These are phyloP conservation scores for Leccinum solheimii DNA, from an alignment of 1,284 basidiomycete genomes.

Conservation along the genomic window DNA sequence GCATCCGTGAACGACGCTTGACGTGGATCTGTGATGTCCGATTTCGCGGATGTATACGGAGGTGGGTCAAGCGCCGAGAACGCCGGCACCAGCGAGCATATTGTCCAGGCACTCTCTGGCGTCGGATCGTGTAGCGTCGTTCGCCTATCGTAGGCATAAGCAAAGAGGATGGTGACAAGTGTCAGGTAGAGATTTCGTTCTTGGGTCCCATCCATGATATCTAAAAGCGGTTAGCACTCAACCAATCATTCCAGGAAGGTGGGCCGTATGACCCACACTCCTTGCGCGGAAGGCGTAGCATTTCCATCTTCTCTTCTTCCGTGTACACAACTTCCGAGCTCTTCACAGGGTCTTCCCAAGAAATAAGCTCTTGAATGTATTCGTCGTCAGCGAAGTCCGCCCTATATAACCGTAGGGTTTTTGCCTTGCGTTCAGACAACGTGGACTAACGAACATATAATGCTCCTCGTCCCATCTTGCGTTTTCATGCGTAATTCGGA, in stretches of 20 bases:
- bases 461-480: conserved; percentile 79
- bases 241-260: background rate
- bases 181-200: conserved; percentile 64
- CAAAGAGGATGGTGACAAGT: conserved; percentile 67
- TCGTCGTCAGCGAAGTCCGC: conserved; percentile 77
- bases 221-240: conserved; percentile 38
- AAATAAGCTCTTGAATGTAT: conserved; percentile 65
- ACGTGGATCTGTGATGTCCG: conserved; percentile 13
- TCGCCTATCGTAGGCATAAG: conserved; percentile 74
- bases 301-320: conserved; percentile 65
- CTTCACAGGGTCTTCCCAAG: conserved; percentile 58
- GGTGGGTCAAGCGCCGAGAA: conserved; percentile 78
- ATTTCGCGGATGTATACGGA: conserved; percentile 39
- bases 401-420: conserved; percentile 40
- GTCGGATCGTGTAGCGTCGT: conserved; percentile 75
- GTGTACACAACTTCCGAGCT: conserved; percentile 52
- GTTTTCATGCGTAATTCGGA: conserved; percentile 60
- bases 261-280: conserved; percentile 58
- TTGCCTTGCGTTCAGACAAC: background rate
- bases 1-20: conserved; percentile 40
- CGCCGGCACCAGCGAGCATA: conserved; percentile 65
- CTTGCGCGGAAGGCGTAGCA: conserved; percentile 71
- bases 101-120: conserved; percentile 82
- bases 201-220: conserved; percentile 55
- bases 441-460: conserved; percentile 60